Percentiles rank a stretch among this genome's conserved stretches.
These are phyloP conservation scores for Fonsecaea erecta DNA, from an alignment of 2,329 filamentous ascomycete species.

Conservation along the genomic window DNA sequence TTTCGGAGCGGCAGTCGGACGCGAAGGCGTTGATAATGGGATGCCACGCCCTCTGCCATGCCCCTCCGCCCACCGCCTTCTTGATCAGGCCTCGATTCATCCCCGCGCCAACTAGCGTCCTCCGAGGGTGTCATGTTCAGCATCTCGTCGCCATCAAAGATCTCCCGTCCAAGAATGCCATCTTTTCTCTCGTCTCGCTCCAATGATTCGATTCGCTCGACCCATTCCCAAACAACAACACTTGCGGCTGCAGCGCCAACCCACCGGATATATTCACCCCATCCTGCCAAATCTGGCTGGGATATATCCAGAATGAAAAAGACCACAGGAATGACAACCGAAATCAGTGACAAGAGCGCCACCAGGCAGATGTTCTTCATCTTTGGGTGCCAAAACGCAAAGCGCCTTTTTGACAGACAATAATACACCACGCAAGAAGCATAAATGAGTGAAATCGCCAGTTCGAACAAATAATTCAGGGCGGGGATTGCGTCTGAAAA, in stretches of 20 bases:
- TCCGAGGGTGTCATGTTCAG: conserved; percentile 69
- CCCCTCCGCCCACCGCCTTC: conserved; percentile 20
- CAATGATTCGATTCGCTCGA: conserved; percentile 88
- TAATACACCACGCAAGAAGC: conserved; percentile 95
- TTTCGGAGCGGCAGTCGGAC: conserved; percentile 28
- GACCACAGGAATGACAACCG: conserved; percentile 86
- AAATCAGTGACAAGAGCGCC: conserved; percentile 74
- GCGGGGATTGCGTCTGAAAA: conserved; percentile 92
- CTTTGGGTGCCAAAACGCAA: conserved; percentile 85
- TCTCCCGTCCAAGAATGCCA: conserved; percentile 84
- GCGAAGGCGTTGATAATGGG: conserved; percentile 24
- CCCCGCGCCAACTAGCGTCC: conserved; percentile 56
- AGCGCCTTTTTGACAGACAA: conserved; percentile 85
- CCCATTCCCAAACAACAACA: conserved; percentile 99
- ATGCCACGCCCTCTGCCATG: conserved; percentile 16
- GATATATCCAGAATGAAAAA: conserved; percentile 93
- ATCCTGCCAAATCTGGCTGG: conserved; percentile 81
- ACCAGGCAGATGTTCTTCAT: conserved; percentile 89
- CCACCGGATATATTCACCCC: conserved; percentile 96
- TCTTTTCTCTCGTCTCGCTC: conserved; percentile 94
- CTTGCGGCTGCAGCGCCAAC: conserved; percentile 93
- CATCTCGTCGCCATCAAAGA: conserved; percentile 95
- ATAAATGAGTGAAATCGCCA: conserved; percentile 84
- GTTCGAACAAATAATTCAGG: conserved; percentile 85
- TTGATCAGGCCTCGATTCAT: conserved; percentile 14